Base-by-base conservation (phyloP, 345 rosid genomes). In the Cardamine chenopodiifolia region DNA sequence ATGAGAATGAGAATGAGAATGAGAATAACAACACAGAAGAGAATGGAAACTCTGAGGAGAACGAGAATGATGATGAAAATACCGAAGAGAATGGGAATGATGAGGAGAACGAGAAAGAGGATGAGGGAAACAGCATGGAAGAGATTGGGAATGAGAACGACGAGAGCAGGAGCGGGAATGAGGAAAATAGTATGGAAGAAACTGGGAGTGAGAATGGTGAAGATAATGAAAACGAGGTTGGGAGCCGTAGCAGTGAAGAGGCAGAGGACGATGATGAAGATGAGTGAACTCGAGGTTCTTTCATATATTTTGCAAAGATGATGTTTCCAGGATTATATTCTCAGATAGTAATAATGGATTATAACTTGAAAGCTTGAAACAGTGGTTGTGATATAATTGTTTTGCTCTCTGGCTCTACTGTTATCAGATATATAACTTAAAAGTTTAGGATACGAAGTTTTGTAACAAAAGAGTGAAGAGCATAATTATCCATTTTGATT, bases 401-500 rank as follows among this genome's bases (percentile, higher is more conserved):
- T 50, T 48, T 45, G 22, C 57, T 23, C 23, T 13, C 32, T 55
- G 15, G 40, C 8, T 55, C 8, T 17, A 29, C 6, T 45, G 47
- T 29, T 23, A 31, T 3, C 26, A 48, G 9, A 47, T 34, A 34
- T 32, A 37, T 1, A 35, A 71, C 7, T 25, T 25, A 25, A 47
- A 26, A 25, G 22, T 37, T 71, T n/a, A 49, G 59, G 45, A 56
- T 22, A 22, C 4, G 8, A 29, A 45, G 55, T 12, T 29, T 42
- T 19, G 62, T 12, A 18, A 55, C 11, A 44, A 14, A 44, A 14
- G 7, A 44, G 14, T 73, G 26, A 25, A 25, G 26, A 25, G 3
- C 26, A 25, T 66, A 35, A 45, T 57, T 72, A 20, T 62, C 40
- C 45, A 39, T 18, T 72, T 26, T 62, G 54, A 72, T 62, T 39